These are phyloP conservation scores for Scheffersomyces stipitis DNA, from an alignment of 805 yeast genomes.

Conservation along the genomic window DNA sequence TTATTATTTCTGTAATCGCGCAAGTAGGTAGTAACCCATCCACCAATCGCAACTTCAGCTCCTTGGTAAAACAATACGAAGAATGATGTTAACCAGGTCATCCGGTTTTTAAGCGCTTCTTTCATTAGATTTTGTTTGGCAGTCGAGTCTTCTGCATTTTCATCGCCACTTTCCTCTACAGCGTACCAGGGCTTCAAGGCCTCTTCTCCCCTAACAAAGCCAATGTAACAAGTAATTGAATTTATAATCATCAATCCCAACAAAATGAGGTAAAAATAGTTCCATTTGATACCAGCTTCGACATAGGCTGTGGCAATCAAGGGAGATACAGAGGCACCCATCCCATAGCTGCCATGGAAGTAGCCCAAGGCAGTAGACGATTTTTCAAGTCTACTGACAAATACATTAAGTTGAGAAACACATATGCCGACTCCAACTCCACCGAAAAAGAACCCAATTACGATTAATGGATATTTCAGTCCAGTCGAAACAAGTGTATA, in stretches of 20 bases:
- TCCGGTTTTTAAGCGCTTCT: constrained; percentile 13
- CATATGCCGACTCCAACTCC: constrained; percentile 21
- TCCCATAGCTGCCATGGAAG: constrained; percentile 24
- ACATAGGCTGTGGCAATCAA: constrained; percentile 18
- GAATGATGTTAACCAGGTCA: constrained; percentile 20
- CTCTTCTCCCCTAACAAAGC: constrained; percentile 15
- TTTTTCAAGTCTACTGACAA: constrained; percentile 20
- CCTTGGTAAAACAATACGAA: constrained; percentile 21
- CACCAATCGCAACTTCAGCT: constrained; percentile 20
- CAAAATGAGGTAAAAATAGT: constrained; percentile 17
- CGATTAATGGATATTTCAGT: constrained; percentile 19
- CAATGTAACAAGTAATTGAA: constrained; percentile 5
- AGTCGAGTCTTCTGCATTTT: constrained; percentile 1
- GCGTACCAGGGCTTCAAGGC: constrained; percentile 16
- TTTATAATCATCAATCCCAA: constrained; percentile 14
- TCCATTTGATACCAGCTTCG: constrained; percentile 15
- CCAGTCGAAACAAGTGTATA: constrained; percentile 18
- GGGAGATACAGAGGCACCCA: constrained; percentile 25
- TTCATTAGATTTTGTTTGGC: constrained; percentile 6
- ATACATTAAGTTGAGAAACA: constrained; percentile 20
- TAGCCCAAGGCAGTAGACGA: constrained; percentile 17
- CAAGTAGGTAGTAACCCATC: constrained; percentile 24
- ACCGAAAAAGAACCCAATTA: constrained; percentile 21
- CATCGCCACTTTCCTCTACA: constrained; percentile 4
- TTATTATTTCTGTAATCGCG: constrained; percentile 18